A percentile compares a stretch with the other conserved stretches of the same genome.
Evolutionary conservation across 495 filamentous ascomycete genomes (phyloP).

Genomic region (Lepidopterella palustris): DNA sequence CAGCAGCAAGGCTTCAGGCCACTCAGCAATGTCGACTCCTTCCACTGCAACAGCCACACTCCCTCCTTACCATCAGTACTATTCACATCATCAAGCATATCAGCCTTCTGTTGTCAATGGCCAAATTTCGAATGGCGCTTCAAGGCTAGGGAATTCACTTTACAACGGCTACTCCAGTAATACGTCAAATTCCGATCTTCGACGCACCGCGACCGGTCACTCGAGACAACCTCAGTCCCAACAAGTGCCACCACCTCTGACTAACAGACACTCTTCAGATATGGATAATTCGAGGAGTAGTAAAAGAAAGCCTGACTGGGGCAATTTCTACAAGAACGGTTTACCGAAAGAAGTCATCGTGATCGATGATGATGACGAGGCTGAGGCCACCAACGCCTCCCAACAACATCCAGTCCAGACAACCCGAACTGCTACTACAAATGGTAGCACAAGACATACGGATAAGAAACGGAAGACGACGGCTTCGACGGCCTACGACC

Average conservation of each 20-base stretch:
- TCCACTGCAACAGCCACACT: conserved; percentile 74
- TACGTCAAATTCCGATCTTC: conserved; percentile 30
- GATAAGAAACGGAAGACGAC: conserved; percentile 62
- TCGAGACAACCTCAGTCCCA: conserved; percentile 18
- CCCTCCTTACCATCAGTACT: conserved; percentile 63
- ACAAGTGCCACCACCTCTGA: conserved; percentile 9
- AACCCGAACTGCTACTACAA: conserved; percentile 27
- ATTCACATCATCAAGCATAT: conserved; percentile 62
- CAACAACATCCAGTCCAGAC: conserved; percentile 9
- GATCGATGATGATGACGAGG: conserved; percentile 82
- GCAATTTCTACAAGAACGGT: conserved; percentile 86
- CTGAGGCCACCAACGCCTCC: conserved; percentile 22
- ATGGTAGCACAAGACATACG: conserved; percentile 45
- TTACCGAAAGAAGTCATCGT: conserved; percentile 90
- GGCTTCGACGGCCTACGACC: conserved; percentile 56
- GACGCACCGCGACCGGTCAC: conserved; percentile 29
- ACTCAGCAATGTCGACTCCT: conserved; percentile 67
- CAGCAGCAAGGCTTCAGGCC: conserved; percentile 7
- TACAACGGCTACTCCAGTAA: conserved; percentile 30
- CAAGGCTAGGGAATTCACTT: conserved; percentile 24
- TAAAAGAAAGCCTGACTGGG: conserved; percentile 57
- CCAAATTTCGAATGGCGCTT: conserved; percentile 20
- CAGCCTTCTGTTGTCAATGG: conserved; percentile 36
- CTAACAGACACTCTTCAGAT: conserved; percentile 4
- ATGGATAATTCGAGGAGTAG: conserved; percentile 11